Evolutionary conservation across 305 asterid species (phyloP).

Genomic region (Withania somnifera): DNA sequence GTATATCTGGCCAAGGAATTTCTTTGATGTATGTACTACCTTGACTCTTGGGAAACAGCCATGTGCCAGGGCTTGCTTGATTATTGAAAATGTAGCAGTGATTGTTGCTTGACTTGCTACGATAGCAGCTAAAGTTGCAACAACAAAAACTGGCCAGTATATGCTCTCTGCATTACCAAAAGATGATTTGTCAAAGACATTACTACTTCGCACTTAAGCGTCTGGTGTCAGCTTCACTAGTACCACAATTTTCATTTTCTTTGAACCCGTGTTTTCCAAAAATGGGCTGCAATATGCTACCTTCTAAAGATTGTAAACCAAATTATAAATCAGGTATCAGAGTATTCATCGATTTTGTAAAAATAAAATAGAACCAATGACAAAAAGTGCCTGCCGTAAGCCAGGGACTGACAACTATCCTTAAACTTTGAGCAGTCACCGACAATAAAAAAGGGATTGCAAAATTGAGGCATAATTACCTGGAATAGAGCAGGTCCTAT

Average conservation of each 20-base stretch:
- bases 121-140: slow-evolving; percentile 89
- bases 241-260: background rate
- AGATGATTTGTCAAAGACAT: background rate
- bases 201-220: background rate
- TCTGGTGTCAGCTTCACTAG: background rate
- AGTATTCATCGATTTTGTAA: background rate
- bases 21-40: slow-evolving; percentile 93
- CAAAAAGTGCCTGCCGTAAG: background rate
- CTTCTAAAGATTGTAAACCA: background rate
- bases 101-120: slow-evolving; percentile 98
- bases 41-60: slow-evolving; percentile 97
- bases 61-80: slow-evolving; percentile 89
- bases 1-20: slow-evolving; percentile 85
- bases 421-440: background rate
- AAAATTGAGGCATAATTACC: background rate
- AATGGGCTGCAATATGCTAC: background rate
- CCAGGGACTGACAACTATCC: background rate
- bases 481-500: background rate
- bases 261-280: background rate
- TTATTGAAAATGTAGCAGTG: slow-evolving; percentile 87
- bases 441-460: background rate
- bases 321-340: background rate
- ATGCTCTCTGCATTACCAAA: slow-evolving; percentile 46
- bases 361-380: background rate
- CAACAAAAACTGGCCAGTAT: slow-evolving; percentile 83